These are phyloP conservation scores for Hortaea werneckii DNA, from an alignment of 2,329 filamentous ascomycete genomes.

Conservation along the genomic window DNA sequence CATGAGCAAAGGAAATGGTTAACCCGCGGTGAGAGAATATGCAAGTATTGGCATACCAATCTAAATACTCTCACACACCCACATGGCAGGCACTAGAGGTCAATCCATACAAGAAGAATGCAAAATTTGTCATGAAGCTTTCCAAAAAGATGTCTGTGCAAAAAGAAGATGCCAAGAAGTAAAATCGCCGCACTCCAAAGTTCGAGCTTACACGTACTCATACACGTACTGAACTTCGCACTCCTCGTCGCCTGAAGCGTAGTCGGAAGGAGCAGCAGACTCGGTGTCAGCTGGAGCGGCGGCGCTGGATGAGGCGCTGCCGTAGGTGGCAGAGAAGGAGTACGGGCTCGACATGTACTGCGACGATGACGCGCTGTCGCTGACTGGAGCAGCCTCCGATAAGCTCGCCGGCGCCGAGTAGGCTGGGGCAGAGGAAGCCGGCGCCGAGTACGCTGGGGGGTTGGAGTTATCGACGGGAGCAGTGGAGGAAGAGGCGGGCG, in stretches of 20 bases:
- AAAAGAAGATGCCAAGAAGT: too few relatives aligned
- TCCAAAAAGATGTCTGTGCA: too few relatives aligned
- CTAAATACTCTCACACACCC: too few relatives aligned
- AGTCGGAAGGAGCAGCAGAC: background rate
- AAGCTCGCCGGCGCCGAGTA: background rate
- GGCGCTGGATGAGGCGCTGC: background rate
- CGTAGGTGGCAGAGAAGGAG: constrained; percentile 1
- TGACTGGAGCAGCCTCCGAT: constrained; percentile 3
- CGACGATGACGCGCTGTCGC: constrained; percentile 1
- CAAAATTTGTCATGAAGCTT: too few relatives aligned
- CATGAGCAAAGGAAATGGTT: too few relatives aligned
- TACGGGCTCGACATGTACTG: constrained; percentile 1
- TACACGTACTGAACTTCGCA: constrained; percentile 16
- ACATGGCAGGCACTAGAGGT: too few relatives aligned
- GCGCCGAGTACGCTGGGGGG: constrained; percentile 1
- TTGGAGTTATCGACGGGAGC: constrained; percentile 3
- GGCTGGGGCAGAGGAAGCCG: background rate
- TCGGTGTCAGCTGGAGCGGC: background rate
- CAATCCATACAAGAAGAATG: too few relatives aligned
- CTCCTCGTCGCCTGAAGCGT: constrained; percentile 3
- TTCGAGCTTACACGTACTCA: constrained; percentile 6
- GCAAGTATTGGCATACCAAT: too few relatives aligned
- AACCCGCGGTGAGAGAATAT: too few relatives aligned
- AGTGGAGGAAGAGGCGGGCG: constrained; percentile 5
- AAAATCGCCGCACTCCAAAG: too few relatives aligned